A percentile compares a stretch with the other conserved stretches of the same genome.
Evolutionary conservation across 2,329 filamentous ascomycete species (phyloP).

Genomic region (Diplodia seriata): DNA sequence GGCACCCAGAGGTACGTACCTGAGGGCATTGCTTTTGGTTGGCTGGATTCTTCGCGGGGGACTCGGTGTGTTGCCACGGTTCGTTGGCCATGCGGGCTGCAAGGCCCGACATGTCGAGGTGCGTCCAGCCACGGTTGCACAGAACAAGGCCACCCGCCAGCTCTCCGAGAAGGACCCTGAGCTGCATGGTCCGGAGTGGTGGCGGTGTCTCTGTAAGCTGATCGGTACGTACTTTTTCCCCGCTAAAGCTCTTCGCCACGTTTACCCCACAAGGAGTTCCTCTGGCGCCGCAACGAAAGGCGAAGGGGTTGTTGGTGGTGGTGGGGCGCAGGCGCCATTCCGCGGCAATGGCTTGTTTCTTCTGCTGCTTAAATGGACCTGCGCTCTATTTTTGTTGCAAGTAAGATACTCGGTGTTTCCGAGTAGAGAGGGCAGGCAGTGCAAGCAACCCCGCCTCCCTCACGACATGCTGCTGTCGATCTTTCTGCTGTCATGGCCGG

Average conservation of each 20-base stretch:
- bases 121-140: not conserved
- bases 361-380: conserved; percentile 23
- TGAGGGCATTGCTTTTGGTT: not conserved
- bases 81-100: not conserved
- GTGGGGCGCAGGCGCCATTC: not conserved
- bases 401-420: too few relatives aligned
- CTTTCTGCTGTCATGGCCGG: not conserved
- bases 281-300: not conserved
- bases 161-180: conserved; percentile 36
- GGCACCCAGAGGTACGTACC: not conserved
- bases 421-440: not conserved
- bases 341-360: conserved; percentile 16
- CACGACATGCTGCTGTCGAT: not conserved
- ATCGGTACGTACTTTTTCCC: not conserved
- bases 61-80: not conserved
- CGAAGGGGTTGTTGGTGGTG: not conserved
- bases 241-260: conserved; percentile 31
- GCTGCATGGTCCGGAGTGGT: conserved; percentile 42
- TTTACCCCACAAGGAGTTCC: conserved; percentile 7
- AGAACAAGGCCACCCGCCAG: not conserved
- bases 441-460: not conserved
- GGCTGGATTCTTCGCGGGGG: not conserved
- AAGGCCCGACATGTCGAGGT: not conserved
- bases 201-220: not conserved
- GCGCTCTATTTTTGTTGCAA: not conserved